Base-by-base conservation (phyloP, 805 yeast genomes). In the Middelhovenomyces tepae region DNA sequence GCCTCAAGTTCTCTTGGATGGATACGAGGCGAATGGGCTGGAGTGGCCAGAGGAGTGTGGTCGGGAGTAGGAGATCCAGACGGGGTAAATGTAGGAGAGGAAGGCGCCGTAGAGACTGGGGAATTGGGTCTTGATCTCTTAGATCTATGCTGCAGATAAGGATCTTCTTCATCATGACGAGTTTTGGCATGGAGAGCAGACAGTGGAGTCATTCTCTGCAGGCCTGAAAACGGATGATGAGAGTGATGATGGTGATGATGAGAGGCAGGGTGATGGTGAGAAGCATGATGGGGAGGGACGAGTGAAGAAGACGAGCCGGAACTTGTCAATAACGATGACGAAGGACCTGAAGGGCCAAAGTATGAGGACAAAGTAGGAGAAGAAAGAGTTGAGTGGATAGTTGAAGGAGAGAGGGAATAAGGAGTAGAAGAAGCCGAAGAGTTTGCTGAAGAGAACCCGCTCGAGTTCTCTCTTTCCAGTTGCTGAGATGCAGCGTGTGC, bases 401-500 rank as follows among this genome's bases (percentile, higher is more conserved):
- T 7, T 21, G 18, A 9, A 31, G 23, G 21, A n/a, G n/a, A 24
- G 29, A 11, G 22, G 18, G 17, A 31, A 16, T 25, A 31, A 16
- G 35, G 20, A 9, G 30, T 15, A 2, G 33, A 22, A 9, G 31
- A 21, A n/a, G 34, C 15, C 6, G 32, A 24, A 13, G 31, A 28
- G 27, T 35, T 16, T 16, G 32, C 37, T n/a, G n/a, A n/a, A 30
- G 39, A 39, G 18, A 31, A 31, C 31, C 16, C 28, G 11, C 42
- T 32, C n/a, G 35, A 38, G 28, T 45, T 46, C 30, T 57, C 61
- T 2, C 57, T 55, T 47, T 64, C 68, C n/a, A 63, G 56, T 35
- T 60, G 60, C 37, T 64, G 66, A 5, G 67, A 53, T 1, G 68
- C 68, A 2, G 68, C 69, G 2, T 63, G 54, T 6, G 69, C 68